Evolutionary conservation across 169 alveolate genomes (phyloP).

Genomic region (Besnoitia besnoiti): DNA sequence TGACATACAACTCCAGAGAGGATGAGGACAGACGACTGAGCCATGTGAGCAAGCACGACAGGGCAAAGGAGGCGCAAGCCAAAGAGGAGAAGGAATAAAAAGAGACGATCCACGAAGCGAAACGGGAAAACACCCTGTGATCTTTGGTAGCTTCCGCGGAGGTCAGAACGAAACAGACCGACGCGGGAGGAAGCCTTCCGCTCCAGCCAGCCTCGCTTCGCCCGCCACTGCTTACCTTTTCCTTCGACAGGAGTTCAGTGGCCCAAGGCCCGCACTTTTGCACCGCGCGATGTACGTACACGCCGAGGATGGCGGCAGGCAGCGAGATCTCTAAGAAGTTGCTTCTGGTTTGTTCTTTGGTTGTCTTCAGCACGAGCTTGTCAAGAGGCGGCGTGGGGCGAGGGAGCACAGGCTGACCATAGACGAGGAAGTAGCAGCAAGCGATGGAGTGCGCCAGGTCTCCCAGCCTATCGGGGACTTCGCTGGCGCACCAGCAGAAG

Average conservation of each 20-base stretch:
- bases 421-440: constrained; percentile 64
- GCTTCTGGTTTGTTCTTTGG: constrained; percentile 53
- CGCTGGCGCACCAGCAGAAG: constrained; percentile 56
- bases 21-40: too few species aligned
- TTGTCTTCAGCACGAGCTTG: constrained; percentile 57
- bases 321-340: constrained; percentile 56
- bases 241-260: constrained; percentile 14
- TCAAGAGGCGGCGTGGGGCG: constrained; percentile 63
- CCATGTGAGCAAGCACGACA: too few species aligned
- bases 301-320: constrained; percentile 64
- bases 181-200: background rate
- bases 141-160: background rate
- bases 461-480: constrained; percentile 53
- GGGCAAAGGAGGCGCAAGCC: background rate
- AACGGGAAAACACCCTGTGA: background rate
- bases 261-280: constrained; percentile 61
- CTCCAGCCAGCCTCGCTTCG: background rate
- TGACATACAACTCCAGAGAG: too few species aligned
- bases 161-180: background rate
- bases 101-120: background rate
- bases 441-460: constrained; percentile 53
- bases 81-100: background rate
- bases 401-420: constrained; percentile 67
- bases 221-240: constrained; percentile 27
- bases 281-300: constrained; percentile 60